phyloP scores from a whole-genome alignment of 1,139 yeast genomes.

The Kodamaea derodonti region DNA sequence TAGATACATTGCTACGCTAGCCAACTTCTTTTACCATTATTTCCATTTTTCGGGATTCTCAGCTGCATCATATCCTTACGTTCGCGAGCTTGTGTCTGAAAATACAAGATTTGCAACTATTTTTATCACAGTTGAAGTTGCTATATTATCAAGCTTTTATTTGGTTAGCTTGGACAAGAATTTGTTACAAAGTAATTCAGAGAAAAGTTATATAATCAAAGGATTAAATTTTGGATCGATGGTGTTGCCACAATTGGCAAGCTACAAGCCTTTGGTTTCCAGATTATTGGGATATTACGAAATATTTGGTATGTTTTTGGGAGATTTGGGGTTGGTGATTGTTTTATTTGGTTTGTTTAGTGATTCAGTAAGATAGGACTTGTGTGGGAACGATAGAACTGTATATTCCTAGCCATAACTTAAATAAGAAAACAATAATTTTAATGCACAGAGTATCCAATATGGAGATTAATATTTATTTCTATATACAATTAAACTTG shows the following conservation, averaged over 20 bases:
- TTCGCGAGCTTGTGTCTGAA: constrained; percentile 19
- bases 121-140: constrained; percentile 33
- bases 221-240: constrained; percentile 30
- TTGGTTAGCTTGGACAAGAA: constrained; percentile 25
- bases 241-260: constrained; percentile 34
- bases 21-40: constrained; percentile 37
- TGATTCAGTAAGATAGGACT: constrained; percentile 8
- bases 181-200: constrained; percentile 21
- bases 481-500: too few species aligned
- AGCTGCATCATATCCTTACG: constrained; percentile 28
- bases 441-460: too few species aligned
- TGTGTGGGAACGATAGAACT: constrained; percentile 2
- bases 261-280: constrained; percentile 27
- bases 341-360: constrained; percentile 40
- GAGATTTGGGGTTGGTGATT: constrained; percentile 37
- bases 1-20: constrained; percentile 23
- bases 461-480: too few species aligned
- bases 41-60: constrained; percentile 20
- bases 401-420: constrained; percentile 1
- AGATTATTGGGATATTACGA: constrained; percentile 37
- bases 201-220: constrained; percentile 28
- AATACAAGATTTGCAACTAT: constrained; percentile 23
- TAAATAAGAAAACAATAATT: not conserved
- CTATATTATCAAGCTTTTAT: constrained; percentile 33
- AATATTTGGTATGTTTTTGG: constrained; percentile 32